phyloP scores from a whole-genome alignment of 495 filamentous ascomycete genomes.

The Delitschia confertaspora region DNA sequence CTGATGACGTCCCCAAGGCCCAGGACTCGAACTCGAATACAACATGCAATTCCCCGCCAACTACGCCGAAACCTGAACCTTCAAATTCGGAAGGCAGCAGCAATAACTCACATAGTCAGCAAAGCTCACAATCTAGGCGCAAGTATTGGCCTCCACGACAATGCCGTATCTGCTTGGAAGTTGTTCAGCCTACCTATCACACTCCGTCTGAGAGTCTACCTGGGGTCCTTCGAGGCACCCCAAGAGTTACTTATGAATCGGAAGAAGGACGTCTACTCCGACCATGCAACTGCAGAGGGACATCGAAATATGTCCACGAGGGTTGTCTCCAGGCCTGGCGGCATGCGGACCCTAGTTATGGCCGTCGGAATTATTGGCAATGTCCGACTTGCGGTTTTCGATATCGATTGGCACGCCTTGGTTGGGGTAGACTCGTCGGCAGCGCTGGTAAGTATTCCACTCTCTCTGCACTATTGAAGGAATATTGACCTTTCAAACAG shows the following conservation, averaged over 20 bases:
- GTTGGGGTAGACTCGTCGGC: conserved; percentile 64
- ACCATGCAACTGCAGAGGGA: conserved; percentile 89
- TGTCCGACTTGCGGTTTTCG: conserved; percentile 83
- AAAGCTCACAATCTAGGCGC: conserved; percentile 28
- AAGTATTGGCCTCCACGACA: conserved; percentile 56
- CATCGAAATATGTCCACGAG: conserved; percentile 88
- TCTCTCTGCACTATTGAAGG: neutral
- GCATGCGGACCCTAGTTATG: conserved; percentile 57
- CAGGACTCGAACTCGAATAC: neutral
- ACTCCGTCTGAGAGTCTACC: conserved; percentile 52
- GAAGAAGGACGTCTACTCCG: conserved; percentile 75
- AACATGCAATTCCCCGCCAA: conserved; percentile 4
- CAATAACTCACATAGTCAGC: conserved; percentile 14
- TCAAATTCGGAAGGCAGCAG: conserved; percentile 8
- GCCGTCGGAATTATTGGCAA: conserved; percentile 65
- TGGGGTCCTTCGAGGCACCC: conserved; percentile 50
- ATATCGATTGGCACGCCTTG: conserved; percentile 72
- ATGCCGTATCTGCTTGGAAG: conserved; percentile 91
- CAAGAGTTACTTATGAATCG: conserved; percentile 67
- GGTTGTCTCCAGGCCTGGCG: conserved; percentile 88
- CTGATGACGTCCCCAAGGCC: conserved; percentile 20
- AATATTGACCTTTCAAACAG: conserved; percentile 7
- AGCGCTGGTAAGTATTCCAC: conserved; percentile 41
- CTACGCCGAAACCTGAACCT: conserved; percentile 16
- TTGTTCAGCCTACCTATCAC: conserved; percentile 67